These are phyloP conservation scores for Chrysanthemum lavandulifolium DNA, from an alignment of 129 eudicot species.

Conservation along the genomic window DNA sequence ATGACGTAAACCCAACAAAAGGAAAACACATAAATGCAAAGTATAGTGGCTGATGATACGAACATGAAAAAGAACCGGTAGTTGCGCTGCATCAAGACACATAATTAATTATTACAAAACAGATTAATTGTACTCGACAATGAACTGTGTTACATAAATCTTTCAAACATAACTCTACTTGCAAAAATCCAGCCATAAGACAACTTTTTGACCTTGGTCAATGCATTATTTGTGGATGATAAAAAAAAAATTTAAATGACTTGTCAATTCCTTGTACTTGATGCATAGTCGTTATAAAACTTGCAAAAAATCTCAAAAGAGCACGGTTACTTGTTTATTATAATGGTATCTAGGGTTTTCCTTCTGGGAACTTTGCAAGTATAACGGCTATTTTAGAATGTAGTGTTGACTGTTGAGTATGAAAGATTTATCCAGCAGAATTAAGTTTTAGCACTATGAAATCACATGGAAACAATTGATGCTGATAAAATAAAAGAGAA, in stretches of 20 bases:
- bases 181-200: not conserved
- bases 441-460: not conserved
- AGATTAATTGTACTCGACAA: conserved; percentile 1
- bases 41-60: conserved; percentile 60
- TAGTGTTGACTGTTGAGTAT: not conserved
- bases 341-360: not conserved
- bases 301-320: not conserved
- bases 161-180: not conserved
- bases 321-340: not conserved
- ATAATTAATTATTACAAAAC: conserved; percentile 5
- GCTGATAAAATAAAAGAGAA: conserved; percentile 4
- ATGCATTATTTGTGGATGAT: not conserved
- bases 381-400: not conserved
- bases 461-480: conserved; percentile 13
- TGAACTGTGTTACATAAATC: not conserved
- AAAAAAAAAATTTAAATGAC: too few relatives aligned
- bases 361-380: conserved; percentile 4
- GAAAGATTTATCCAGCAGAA: not conserved
- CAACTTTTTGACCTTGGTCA: conserved; percentile 1
- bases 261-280: too few relatives aligned
- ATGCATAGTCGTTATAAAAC: too few relatives aligned
- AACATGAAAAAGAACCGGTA: conserved; percentile 86
- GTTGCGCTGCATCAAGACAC: conserved; percentile 68
- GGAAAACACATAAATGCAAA: conserved; percentile 71
- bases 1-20: conserved; percentile 63